These are phyloP conservation scores for Massospora cicadina DNA, from an alignment of 371 early-diverging fungal species.

Conservation along the genomic window DNA sequence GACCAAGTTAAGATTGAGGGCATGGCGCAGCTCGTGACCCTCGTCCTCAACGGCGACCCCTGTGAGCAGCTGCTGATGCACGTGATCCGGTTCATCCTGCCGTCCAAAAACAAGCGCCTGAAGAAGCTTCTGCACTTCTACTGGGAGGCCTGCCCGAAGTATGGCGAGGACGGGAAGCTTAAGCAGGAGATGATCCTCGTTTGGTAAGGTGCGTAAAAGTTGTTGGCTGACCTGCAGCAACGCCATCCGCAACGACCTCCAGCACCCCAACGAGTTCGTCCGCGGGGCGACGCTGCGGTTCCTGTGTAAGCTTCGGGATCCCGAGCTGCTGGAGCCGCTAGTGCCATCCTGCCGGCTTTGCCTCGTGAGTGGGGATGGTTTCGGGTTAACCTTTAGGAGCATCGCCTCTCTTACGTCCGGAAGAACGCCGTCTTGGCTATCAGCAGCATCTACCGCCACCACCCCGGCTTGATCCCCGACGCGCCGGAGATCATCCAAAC, in stretches of 20 bases:
- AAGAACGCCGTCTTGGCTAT: conserved; percentile 94
- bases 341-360: conserved; percentile 76
- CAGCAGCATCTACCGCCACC: conserved; percentile 64
- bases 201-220: conserved; percentile 33
- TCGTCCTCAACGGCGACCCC: conserved; percentile 86
- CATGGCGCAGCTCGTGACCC: conserved; percentile 74
- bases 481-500: conserved; percentile 76
- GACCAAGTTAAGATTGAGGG: conserved; percentile 84
- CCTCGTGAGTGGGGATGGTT: conserved; percentile 32
- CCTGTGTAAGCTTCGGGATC: conserved; percentile 83
- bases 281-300: conserved; percentile 90
- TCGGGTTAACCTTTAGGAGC: conserved; percentile 30
- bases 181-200: conserved; percentile 93
- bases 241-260: conserved; percentile 90
- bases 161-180: conserved; percentile 75
- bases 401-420: conserved; percentile 93
- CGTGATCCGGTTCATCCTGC: conserved; percentile 40
- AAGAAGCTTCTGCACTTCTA: conserved; percentile 91
- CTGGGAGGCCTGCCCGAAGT: conserved; percentile 94
- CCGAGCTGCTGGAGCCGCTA: conserved; percentile 87
- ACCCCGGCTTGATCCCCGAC: conserved; percentile 86
- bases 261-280: conserved; percentile 98
- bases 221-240: conserved; percentile 35
- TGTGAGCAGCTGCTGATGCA: conserved; percentile 81
- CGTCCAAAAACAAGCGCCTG: conserved; percentile 16